Conservation (phyloP, 2,329 filamentous ascomycete species). For the Alternaria brassicae region DNA sequence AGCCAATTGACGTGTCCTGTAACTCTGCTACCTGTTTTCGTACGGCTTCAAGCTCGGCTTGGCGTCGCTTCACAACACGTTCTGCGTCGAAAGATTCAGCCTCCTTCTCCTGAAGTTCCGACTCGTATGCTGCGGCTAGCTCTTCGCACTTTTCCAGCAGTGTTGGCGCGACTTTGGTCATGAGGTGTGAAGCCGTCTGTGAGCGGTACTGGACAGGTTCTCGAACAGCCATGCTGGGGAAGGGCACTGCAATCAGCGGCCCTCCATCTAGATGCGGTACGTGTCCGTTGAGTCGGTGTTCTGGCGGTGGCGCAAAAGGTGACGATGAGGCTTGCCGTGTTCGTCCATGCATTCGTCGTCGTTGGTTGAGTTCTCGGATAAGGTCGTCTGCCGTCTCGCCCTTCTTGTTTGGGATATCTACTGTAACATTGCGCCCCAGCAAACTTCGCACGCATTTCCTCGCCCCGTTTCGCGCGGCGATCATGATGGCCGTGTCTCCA, state of each 20-base stretch:
- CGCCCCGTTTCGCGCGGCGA: conserved; percentile 85
- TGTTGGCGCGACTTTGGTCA: conserved; percentile 67
- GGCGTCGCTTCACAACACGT: conserved; percentile 63
- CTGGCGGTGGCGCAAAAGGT: conserved; percentile 55
- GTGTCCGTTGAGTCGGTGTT: conserved; percentile 43
- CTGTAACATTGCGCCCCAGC: conserved; percentile 79
- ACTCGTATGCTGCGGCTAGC: conserved; percentile 66
- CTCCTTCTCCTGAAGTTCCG: conserved; percentile 77
- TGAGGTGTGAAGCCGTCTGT: conserved; percentile 64
- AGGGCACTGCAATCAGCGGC: conserved; percentile 36
- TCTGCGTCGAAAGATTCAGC: conserved; percentile 56
- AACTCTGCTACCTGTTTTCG: conserved; percentile 67
- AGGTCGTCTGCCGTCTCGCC: conserved; percentile 86
- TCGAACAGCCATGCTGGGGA: conserved; percentile 31
- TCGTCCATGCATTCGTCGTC: conserved; percentile 64
- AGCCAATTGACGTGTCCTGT: conserved; percentile 39
- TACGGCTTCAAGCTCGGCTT: conserved; percentile 69
- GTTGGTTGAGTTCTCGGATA: conserved; percentile 74
- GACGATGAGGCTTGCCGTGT: conserved; percentile 78
- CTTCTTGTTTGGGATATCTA: conserved; percentile 81
- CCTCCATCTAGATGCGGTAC: conserved; percentile 29
- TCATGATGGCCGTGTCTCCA: conserved; percentile 89
- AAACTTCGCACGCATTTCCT: conserved; percentile 73
- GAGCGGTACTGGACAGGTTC: conserved; percentile 50
- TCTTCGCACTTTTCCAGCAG: conserved; percentile 56